Percentiles rank a stretch among this genome's conserved stretches.
Conservation (phyloP, 208 protist genomes). For the Leishmania gerbilli region DNA sequence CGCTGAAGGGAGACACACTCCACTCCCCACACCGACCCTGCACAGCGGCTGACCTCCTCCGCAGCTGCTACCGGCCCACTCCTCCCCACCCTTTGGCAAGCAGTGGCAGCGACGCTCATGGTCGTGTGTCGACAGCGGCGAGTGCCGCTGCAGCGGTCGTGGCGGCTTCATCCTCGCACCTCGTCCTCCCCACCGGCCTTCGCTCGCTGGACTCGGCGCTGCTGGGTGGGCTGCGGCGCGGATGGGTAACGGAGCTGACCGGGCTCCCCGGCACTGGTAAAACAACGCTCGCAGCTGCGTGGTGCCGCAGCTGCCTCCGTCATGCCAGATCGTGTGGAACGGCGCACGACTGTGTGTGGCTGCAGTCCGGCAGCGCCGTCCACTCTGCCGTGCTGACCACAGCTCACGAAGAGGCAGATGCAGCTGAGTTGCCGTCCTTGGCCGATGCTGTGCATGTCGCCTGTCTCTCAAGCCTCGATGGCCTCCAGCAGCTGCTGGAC, state of each 20-base stretch:
- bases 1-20: background rate
- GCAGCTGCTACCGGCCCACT: background rate
- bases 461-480: conserved; percentile 15
- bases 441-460: conserved; percentile 14
- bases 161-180: background rate
- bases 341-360: conserved; percentile 20
- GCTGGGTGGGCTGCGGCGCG: conserved; percentile 43
- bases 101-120: background rate
- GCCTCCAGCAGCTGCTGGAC: conserved; percentile 22
- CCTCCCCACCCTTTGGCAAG: background rate
- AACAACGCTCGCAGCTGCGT: conserved; percentile 36
- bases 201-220: conserved; percentile 49
- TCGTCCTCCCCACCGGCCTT: conserved; percentile 33
- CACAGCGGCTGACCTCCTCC: conserved; percentile 8
- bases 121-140: background rate
- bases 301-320: conserved; percentile 14
- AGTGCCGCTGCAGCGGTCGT: conserved; percentile 3
- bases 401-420: background rate
- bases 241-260: conserved; percentile 67
- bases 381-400: conserved; percentile 10
- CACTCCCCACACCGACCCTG: background rate
- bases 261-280: conserved; percentile 36
- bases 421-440: background rate
- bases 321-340: background rate
- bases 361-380: conserved; percentile 17